Percentiles rank a stretch among this genome's conserved stretches.
Evolutionary conservation across 2,329 filamentous ascomycete species (phyloP).

Genomic region (Aurifilum marmelostoma): DNA sequence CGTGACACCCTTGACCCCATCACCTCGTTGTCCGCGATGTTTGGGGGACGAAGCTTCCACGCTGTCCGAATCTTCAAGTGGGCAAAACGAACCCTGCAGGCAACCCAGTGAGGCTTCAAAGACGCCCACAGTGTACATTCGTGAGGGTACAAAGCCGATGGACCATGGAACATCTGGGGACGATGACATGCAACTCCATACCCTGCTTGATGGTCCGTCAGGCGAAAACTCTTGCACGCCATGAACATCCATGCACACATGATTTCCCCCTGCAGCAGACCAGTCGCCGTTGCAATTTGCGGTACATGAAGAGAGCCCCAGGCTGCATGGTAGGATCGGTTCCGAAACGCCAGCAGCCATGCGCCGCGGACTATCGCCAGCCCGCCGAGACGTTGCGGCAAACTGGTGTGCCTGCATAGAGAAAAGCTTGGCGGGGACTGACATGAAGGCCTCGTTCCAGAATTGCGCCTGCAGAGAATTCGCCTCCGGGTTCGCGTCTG

Average conservation of each 20-base stretch:
- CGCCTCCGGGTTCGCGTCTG: neutral
- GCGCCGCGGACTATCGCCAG: neutral
- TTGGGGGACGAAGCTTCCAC: neutral
- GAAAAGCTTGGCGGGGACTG: conserved; percentile 1
- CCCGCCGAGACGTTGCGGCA: neutral
- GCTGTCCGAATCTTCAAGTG: neutral
- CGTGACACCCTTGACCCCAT: neutral
- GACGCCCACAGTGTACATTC: conserved; percentile 13
- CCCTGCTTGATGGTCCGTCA: neutral
- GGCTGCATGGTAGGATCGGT: conserved; percentile 12
- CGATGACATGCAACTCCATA: neutral
- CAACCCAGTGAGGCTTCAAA: conserved; percentile 5
- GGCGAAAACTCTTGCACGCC: conserved; percentile 10
- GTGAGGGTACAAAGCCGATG: neutral
- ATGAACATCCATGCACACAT: neutral
- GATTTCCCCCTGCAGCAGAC: conserved; percentile 8
- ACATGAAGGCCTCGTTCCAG: neutral
- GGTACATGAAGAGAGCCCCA: neutral
- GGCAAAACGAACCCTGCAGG: neutral
- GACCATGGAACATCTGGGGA: neutral
- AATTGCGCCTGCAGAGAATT: conserved; percentile 4
- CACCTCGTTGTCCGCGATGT: neutral
- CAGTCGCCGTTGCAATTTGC: conserved; percentile 1
- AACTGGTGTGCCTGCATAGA: neutral
- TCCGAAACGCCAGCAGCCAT: conserved; percentile 15